Percentiles rank a stretch among this genome's conserved stretches.
These are phyloP conservation scores for Cercophora samala DNA, from an alignment of 495 filamentous ascomycete species.

Conservation along the genomic window DNA sequence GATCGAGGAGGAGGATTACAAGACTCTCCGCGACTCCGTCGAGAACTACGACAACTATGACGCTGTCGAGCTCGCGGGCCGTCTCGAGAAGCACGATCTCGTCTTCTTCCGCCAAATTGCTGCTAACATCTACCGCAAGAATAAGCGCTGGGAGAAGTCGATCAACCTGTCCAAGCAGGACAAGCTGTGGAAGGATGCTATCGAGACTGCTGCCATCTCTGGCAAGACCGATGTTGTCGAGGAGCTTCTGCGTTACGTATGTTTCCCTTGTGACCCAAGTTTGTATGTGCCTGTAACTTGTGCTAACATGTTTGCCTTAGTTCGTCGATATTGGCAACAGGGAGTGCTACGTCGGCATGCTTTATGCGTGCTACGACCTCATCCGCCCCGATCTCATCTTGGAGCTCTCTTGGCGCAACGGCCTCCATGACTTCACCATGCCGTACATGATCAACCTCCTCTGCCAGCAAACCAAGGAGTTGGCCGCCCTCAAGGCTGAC, in stretches of 20 bases:
- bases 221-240: slow-evolving; percentile 88
- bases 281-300: neutral
- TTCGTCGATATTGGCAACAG: slow-evolving; percentile 99
- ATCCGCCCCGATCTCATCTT: slow-evolving; percentile 88
- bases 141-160: slow-evolving; percentile 99
- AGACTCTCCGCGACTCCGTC: slow-evolving; percentile 95
- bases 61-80: slow-evolving; percentile 87
- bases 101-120: slow-evolving; percentile 99
- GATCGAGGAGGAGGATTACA: slow-evolving; percentile 99
- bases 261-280: slow-evolving; percentile 37
- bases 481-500: slow-evolving; percentile 84
- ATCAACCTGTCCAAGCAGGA: slow-evolving; percentile 98
- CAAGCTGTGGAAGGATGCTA: slow-evolving; percentile 99
- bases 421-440: slow-evolving; percentile 96
- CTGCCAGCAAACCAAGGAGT: slow-evolving; percentile 80
- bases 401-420: slow-evolving; percentile 95
- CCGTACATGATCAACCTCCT: slow-evolving; percentile 99
- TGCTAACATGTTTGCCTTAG: slow-evolving; percentile 50
- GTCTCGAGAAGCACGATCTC: slow-evolving; percentile 91
- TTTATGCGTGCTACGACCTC: slow-evolving; percentile 97
- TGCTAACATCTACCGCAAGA: slow-evolving; percentile 98
- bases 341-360: slow-evolving; percentile 98
- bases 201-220: slow-evolving; percentile 97
- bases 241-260: slow-evolving; percentile 92
- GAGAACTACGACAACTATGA: slow-evolving; percentile 99